Evolutionary conservation across 345 rosid genomes (phyloP).

Genomic region (Abelmoschus esculentus): DNA sequence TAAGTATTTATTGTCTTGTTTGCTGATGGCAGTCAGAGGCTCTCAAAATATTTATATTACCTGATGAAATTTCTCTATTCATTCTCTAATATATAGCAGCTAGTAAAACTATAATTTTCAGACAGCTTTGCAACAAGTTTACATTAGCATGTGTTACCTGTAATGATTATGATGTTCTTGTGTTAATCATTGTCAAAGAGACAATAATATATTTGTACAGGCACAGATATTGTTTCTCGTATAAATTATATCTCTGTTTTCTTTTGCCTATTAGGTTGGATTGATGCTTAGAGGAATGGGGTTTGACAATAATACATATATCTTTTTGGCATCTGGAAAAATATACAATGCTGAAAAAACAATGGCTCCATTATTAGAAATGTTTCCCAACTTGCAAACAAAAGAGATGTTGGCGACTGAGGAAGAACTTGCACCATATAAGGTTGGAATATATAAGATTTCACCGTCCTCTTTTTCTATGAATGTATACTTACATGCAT

Average conservation of each 20-base stretch:
- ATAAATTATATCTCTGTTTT: conserved; percentile 1
- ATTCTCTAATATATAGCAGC: neutral
- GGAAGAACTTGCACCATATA: conserved; percentile 81
- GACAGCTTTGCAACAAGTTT: neutral
- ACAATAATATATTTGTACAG: neutral
- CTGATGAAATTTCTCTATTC: neutral
- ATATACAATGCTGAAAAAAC: conserved; percentile 84
- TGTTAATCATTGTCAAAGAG: neutral
- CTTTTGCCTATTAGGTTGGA: conserved; percentile 63
- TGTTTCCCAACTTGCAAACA: conserved; percentile 92
- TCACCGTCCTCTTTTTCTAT: neutral
- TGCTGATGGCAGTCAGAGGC: neutral
- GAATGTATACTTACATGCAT: too few species aligned
- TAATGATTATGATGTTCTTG: neutral
- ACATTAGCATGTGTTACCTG: neutral
- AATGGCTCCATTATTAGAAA: conserved; percentile 86
- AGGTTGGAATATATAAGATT: conserved; percentile 36
- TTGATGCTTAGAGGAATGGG: conserved; percentile 99
- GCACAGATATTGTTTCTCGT: neutral
- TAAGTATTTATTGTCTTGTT: neutral
- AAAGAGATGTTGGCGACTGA: conserved; percentile 82
- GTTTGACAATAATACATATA: conserved; percentile 71
- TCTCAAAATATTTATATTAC: neutral
- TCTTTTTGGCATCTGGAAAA: conserved; percentile 93
- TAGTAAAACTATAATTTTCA: neutral